These are phyloP conservation scores for Ascochyta koolunga DNA, from an alignment of 2,329 filamentous ascomycete species.

Conservation along the genomic window DNA sequence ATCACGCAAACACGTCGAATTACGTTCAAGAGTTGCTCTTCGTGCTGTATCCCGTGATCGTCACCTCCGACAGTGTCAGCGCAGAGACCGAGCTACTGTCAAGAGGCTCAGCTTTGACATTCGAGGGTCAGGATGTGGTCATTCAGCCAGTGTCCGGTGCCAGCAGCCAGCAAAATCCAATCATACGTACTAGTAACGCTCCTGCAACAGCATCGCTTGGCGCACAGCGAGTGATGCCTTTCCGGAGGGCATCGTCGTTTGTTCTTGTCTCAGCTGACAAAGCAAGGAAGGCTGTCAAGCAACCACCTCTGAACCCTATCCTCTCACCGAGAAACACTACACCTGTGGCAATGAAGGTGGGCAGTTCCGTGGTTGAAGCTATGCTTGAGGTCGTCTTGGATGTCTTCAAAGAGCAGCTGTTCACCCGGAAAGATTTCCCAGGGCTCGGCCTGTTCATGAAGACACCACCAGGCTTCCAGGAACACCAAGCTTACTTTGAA, in stretches of 20 bases:
- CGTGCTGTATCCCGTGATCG: constrained; percentile 84
- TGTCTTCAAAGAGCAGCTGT: constrained; percentile 84
- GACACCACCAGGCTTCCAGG: constrained; percentile 88
- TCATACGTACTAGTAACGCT: constrained; percentile 74
- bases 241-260: constrained; percentile 87
- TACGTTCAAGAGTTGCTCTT: constrained; percentile 81
- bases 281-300: constrained; percentile 59
- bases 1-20: constrained; percentile 79
- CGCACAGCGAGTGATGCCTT: constrained; percentile 61
- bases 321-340: constrained; percentile 64
- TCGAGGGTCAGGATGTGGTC: constrained; percentile 84
- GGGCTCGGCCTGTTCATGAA: constrained; percentile 86
- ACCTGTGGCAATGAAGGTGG: constrained; percentile 56
- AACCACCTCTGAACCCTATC: constrained; percentile 67
- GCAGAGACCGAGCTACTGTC: constrained; percentile 88
- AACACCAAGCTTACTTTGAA: constrained; percentile 94
- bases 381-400: constrained; percentile 78
- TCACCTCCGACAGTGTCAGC: constrained; percentile 81
- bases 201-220: constrained; percentile 44
- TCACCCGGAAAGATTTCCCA: constrained; percentile 86
- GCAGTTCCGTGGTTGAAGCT: constrained; percentile 74
- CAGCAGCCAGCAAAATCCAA: constrained; percentile 62
- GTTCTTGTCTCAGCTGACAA: constrained; percentile 80
- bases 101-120: constrained; percentile 77
- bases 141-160: constrained; percentile 75